phyloP scores from a whole-genome alignment of 768 basidiomycete genomes.

The Cytidiella melzeri region DNA sequence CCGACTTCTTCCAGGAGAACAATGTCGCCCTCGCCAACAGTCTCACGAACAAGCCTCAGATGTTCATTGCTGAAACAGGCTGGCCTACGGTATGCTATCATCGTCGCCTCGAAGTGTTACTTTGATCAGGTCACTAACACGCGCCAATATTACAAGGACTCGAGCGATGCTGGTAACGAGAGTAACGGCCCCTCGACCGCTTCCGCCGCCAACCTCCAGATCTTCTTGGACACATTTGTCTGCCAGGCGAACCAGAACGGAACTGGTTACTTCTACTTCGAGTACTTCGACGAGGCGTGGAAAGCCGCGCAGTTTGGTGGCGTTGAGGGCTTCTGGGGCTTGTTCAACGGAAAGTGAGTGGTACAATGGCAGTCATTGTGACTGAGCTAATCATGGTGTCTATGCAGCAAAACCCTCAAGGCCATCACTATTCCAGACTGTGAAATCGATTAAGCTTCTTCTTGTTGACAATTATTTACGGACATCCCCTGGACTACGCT shows the following conservation, averaged over 20 bases:
- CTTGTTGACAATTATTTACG: not conserved
- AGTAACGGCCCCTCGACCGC: conserved; percentile 68
- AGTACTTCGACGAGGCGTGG: conserved; percentile 79
- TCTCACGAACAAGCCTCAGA: conserved; percentile 65
- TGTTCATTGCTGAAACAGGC: conserved; percentile 95
- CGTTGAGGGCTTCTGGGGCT: conserved; percentile 70
- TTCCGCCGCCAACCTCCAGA: conserved; percentile 60
- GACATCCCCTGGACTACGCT: conserved; percentile 1
- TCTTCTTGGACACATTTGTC: conserved; percentile 80
- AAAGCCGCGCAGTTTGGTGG: conserved; percentile 73
- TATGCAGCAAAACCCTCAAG: conserved; percentile 61
- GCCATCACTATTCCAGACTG: conserved; percentile 63
- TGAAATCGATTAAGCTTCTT: conserved; percentile 15
- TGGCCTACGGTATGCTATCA: conserved; percentile 61
- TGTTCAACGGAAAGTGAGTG: conserved; percentile 53
- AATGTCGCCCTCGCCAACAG: conserved; percentile 51
- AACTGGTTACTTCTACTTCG: conserved; percentile 87
- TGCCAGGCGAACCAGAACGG: conserved; percentile 81
- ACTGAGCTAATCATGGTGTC: too few relatives aligned
- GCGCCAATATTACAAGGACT: conserved; percentile 22
- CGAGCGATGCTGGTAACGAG: conserved; percentile 49
- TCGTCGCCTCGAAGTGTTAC: not conserved
- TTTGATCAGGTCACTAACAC: not conserved
- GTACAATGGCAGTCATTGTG: too few relatives aligned
- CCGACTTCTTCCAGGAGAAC: conserved; percentile 64